A percentile compares a stretch with the other conserved stretches of the same genome.
Conservation (phyloP, 2,329 filamentous ascomycete genomes). For the Pseudopyricularia javanii region DNA sequence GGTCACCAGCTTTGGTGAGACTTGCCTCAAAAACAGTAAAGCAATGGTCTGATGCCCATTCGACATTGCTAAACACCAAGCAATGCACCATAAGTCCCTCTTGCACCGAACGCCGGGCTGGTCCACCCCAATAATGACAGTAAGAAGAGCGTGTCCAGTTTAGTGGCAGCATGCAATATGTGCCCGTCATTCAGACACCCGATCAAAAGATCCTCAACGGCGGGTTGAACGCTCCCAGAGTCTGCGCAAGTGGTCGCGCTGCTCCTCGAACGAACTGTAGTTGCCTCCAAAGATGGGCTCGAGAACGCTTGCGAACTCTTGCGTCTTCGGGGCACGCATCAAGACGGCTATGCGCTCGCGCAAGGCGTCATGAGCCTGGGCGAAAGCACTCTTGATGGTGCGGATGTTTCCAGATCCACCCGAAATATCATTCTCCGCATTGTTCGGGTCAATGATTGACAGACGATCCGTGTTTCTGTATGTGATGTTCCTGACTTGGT, state of each 20-base stretch:
- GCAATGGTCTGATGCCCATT: not conserved
- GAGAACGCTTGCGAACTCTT: constrained; percentile 45
- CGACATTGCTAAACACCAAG: not conserved
- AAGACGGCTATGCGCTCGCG: constrained; percentile 44
- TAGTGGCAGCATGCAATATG: constrained; percentile 13
- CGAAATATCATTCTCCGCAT: constrained; percentile 73
- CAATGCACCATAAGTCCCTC: constrained; percentile 1
- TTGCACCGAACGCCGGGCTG: not conserved
- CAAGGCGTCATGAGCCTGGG: constrained; percentile 46
- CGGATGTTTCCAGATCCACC: constrained; percentile 66
- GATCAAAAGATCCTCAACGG: not conserved
- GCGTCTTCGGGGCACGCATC: constrained; percentile 16
- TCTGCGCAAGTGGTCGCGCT: constrained; percentile 50
- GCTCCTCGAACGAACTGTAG: constrained; percentile 60
- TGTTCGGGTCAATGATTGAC: constrained; percentile 87
- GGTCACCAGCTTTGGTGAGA: not conserved
- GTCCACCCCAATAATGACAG: not conserved
- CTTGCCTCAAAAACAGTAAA: not conserved
- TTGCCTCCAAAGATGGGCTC: constrained; percentile 63
- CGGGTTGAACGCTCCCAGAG: constrained; percentile 24
- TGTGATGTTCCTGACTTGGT: constrained; percentile 28
- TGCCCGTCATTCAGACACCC: too few relatives aligned
- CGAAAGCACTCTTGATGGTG: constrained; percentile 59
- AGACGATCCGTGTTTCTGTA: constrained; percentile 57
- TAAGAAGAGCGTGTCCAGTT: not conserved